Evolutionary conservation across 345 rosid species (phyloP).

Genomic region (Populus tremula): DNA sequence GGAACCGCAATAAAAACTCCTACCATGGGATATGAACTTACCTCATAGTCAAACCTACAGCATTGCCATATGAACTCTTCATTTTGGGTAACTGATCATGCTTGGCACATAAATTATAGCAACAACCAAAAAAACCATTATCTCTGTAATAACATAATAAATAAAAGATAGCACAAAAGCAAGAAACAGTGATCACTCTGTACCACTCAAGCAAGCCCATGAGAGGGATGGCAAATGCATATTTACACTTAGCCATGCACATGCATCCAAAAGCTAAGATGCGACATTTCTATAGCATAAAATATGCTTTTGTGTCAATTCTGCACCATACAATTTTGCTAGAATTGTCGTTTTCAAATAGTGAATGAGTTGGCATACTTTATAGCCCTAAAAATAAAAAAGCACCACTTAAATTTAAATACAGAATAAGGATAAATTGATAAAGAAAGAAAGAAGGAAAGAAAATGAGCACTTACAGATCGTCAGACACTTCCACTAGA

Average conservation of each 20-base stretch:
- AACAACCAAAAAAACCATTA: conserved; percentile 19
- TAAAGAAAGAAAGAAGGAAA: neutral
- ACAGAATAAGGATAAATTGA: neutral
- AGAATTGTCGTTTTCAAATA: neutral
- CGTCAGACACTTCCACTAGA: conserved; percentile 86
- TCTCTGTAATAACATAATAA: conserved; percentile 1
- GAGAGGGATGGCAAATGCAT: neutral
- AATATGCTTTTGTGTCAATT: neutral
- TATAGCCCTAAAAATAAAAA: neutral
- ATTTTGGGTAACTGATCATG: conserved; percentile 17
- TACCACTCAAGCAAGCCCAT: neutral
- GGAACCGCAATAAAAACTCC: neutral
- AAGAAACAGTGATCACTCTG: neutral
- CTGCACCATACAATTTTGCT: neutral
- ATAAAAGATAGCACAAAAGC: neutral
- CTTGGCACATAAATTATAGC: conserved; percentile 21
- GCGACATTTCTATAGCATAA: neutral
- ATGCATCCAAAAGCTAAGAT: neutral
- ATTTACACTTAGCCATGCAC: neutral
- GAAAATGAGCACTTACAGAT: conserved; percentile 47
- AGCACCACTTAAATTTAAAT: neutral
- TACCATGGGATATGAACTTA: conserved; percentile 19
- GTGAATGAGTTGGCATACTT: no score
- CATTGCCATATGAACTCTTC: conserved; percentile 13
- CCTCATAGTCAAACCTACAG: conserved; percentile 85